Evolutionary conservation across 352 stramenopile genomes (phyloP).

Genomic region (Hyaloperonospora arabidopsidis): DNA sequence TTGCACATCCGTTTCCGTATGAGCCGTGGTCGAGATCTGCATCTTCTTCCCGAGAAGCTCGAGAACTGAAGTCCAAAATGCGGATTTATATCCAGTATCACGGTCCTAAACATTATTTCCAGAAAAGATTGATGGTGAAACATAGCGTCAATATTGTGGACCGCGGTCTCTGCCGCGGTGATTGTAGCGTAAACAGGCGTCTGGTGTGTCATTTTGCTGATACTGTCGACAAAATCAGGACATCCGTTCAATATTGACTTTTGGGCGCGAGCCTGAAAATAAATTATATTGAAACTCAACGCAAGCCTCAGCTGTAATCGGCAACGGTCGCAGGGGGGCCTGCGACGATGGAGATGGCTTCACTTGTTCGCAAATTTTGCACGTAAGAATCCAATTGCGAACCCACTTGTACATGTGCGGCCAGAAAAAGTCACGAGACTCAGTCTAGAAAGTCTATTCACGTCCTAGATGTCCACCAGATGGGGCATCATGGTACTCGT

Average conservation of each 20-base stretch:
- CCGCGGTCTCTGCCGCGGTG: conserved; percentile 11
- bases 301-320: not conserved
- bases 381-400: not conserved
- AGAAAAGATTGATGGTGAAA: conserved; percentile 16
- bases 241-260: not conserved
- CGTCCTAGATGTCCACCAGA: conserved; percentile 13
- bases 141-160: conserved; percentile 19
- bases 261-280: not conserved
- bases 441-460: conserved; percentile 17
- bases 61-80: not conserved
- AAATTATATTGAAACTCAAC: not conserved
- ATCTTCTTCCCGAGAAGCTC: not conserved
- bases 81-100: conserved; percentile 6
- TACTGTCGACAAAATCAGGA: conserved; percentile 22
- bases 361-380: too few species aligned
- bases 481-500: conserved; percentile 16
- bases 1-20: not conserved
- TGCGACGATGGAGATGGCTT: not conserved
- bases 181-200: conserved; percentile 3
- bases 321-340: not conserved
- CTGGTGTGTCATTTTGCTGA: conserved; percentile 29
- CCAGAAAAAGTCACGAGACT: conserved; percentile 1
- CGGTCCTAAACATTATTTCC: conserved; percentile 4
- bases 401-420: not conserved
- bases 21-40: not conserved